Evolutionary conservation across 345 rosid species (phyloP).

Genomic region (Noccaea caerulescens): DNA sequence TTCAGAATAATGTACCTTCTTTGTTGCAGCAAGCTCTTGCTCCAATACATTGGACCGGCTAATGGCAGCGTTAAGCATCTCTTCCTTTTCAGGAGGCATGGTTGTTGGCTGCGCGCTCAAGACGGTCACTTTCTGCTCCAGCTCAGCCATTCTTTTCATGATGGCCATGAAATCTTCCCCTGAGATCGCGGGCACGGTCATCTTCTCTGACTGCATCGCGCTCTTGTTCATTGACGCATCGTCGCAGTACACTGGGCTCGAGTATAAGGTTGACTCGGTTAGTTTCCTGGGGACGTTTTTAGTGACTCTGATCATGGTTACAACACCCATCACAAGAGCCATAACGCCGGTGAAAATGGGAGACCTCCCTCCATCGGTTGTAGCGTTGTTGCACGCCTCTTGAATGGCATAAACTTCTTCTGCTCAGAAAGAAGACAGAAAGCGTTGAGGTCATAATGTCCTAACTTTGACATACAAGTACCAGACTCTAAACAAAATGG

Average conservation of each 20-base stretch:
- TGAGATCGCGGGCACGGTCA: constrained; percentile 48
- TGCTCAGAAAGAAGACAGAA: constrained; percentile 32
- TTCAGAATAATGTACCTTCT: constrained; percentile 55
- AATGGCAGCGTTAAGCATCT: constrained; percentile 72
- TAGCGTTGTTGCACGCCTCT: constrained; percentile 45
- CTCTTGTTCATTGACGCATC: constrained; percentile 48
- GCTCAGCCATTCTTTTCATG: constrained; percentile 75
- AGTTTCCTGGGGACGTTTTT: constrained; percentile 73
- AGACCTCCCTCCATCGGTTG: constrained; percentile 56
- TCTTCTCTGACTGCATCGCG: constrained; percentile 41
- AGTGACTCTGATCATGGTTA: constrained; percentile 75
- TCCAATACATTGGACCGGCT: constrained; percentile 70
- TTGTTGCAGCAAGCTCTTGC: constrained; percentile 78
- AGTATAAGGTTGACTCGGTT: constrained; percentile 62
- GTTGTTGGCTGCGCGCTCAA: constrained; percentile 58
- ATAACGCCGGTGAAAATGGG: constrained; percentile 76
- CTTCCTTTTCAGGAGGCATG: constrained; percentile 82
- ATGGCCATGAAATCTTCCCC: constrained; percentile 60
- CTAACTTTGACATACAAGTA: background rate
- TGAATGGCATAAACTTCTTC: constrained; percentile 48
- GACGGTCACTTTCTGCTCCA: constrained; percentile 68
- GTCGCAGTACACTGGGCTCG: constrained; percentile 52
- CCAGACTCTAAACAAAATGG: background rate
- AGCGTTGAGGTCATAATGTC: constrained; percentile 7
- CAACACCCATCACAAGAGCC: constrained; percentile 86